phyloP scores from a whole-genome alignment of 129 eudicot species.

The Centrapalus pauciflorus region DNA sequence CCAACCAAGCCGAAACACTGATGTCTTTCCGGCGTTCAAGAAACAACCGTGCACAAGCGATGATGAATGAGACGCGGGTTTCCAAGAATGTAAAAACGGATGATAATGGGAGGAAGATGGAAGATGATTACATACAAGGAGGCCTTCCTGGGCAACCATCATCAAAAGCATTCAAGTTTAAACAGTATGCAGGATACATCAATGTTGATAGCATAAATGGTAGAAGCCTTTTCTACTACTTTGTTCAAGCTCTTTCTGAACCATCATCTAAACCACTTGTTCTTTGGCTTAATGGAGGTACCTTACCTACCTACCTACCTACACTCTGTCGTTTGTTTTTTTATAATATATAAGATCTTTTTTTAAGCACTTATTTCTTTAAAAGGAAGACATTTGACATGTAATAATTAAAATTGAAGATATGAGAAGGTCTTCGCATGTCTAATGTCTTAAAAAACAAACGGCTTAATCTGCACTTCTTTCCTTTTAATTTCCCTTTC shows the following conservation, averaged over 20 bases:
- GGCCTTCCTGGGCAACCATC: conserved; percentile 59
- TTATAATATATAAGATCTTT: background rate
- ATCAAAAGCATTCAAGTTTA: conserved; percentile 31
- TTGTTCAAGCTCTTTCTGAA: conserved; percentile 43
- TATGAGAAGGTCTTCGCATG: too few species aligned
- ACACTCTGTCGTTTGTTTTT: background rate
- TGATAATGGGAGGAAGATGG: conserved; percentile 40
- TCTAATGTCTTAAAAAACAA: too few species aligned
- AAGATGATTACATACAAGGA: conserved; percentile 39
- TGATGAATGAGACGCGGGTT: conserved; percentile 3
- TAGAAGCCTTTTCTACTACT: conserved; percentile 57
- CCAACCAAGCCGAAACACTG: conserved; percentile 37
- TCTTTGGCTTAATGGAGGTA: conserved; percentile 71
- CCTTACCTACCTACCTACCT: too few species aligned
- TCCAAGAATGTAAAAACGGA: conserved; percentile 1
- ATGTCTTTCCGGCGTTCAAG: conserved; percentile 36
- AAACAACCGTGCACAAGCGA: conserved; percentile 22
- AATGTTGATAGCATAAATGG: conserved; percentile 48
- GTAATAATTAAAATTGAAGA: too few species aligned
- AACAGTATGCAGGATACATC: conserved; percentile 52
- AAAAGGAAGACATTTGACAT: too few species aligned
- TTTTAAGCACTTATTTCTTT: too few species aligned
- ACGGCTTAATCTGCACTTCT: background rate
- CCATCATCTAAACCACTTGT: conserved; percentile 55
- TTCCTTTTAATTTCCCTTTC: background rate